Evolutionary conservation across 2,329 filamentous ascomycete species (phyloP).

Genomic region (Pyrenophora teres): DNA sequence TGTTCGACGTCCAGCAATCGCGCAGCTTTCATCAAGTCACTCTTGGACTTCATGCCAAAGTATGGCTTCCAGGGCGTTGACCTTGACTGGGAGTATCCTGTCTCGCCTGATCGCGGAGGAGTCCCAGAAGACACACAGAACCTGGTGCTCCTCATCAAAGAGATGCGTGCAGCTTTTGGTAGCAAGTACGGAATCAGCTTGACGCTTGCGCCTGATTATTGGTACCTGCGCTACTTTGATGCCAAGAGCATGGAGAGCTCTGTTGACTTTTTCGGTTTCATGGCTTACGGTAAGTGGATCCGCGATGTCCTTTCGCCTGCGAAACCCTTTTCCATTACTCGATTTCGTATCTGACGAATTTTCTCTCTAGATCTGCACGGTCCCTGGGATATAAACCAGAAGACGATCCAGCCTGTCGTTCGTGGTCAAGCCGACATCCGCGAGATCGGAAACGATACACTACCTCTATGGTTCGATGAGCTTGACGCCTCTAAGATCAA

Average conservation of each 20-base stretch:
- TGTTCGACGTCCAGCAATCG: background rate
- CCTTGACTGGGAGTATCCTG: slow-evolving; percentile 50
- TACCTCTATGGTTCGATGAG: slow-evolving; percentile 51
- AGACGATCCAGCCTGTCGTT: slow-evolving; percentile 23
- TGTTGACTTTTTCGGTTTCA: slow-evolving; percentile 31
- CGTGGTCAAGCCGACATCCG: slow-evolving; percentile 52
- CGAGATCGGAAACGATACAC: slow-evolving; percentile 46
- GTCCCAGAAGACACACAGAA: slow-evolving; percentile 37
- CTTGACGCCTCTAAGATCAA: slow-evolving; percentile 50
- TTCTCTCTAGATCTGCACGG: too few species aligned
- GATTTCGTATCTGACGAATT: too few species aligned
- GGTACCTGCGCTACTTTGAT: slow-evolving; percentile 35
- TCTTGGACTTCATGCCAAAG: slow-evolving; percentile 46
- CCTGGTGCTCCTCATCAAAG: slow-evolving; percentile 19
- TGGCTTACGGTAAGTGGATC: background rate
- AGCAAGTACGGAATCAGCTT: slow-evolving; percentile 30
- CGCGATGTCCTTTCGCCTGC: too few species aligned
- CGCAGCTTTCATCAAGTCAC: slow-evolving; percentile 31
- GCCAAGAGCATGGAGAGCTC: slow-evolving; percentile 43
- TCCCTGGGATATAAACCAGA: slow-evolving; percentile 41
- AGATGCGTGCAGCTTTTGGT: slow-evolving; percentile 18
- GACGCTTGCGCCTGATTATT: slow-evolving; percentile 24
- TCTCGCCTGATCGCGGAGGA: slow-evolving; percentile 44
- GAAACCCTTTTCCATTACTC: too few species aligned
- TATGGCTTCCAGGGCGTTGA: slow-evolving; percentile 54